A percentile compares a stretch with the other conserved stretches of the same genome.
Evolutionary conservation across 164 flowering plant species (phyloP).

Genomic region (Dillenia turbinata): DNA sequence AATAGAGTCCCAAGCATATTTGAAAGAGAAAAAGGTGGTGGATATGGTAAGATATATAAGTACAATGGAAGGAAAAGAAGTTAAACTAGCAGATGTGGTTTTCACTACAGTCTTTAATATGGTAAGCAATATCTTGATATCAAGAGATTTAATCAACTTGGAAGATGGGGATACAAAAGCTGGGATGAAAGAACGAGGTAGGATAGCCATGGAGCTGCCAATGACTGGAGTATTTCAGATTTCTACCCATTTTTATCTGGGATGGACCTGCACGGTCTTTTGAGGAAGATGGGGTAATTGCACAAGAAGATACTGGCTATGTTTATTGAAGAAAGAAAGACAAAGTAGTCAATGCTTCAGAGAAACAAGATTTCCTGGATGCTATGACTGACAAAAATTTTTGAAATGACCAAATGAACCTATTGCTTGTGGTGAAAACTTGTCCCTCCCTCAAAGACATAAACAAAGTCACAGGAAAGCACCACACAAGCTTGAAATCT

Average conservation of each 20-base stretch:
- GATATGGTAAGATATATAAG: constrained; percentile 19
- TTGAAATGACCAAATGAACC: constrained; percentile 18
- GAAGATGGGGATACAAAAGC: constrained; percentile 12
- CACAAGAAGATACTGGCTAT: constrained; percentile 1
- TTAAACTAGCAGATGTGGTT: constrained; percentile 21
- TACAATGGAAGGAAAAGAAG: constrained; percentile 8
- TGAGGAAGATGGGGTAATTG: not conserved
- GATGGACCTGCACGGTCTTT: constrained; percentile 13
- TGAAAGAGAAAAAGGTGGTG: too few relatives aligned
- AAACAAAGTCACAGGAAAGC: too few relatives aligned
- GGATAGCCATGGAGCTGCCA: constrained; percentile 21
- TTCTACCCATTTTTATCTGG: constrained; percentile 12
- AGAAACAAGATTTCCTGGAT: constrained; percentile 19
- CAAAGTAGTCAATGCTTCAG: not conserved
- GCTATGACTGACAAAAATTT: too few relatives aligned
- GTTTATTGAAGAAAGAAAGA: constrained; percentile 15
- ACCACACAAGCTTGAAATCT: too few relatives aligned
- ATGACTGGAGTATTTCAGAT: constrained; percentile 18
- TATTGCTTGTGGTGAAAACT: constrained; percentile 17
- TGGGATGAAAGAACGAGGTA: constrained; percentile 19
- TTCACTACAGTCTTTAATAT: constrained; percentile 21
- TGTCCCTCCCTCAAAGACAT: not conserved
- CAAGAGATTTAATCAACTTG: constrained; percentile 20
- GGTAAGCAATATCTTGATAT: constrained; percentile 19
- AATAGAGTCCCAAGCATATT: too few relatives aligned